Conservation (phyloP, 768 basidiomycete species). For the Rhodosporidiobolus sp. region DNA sequence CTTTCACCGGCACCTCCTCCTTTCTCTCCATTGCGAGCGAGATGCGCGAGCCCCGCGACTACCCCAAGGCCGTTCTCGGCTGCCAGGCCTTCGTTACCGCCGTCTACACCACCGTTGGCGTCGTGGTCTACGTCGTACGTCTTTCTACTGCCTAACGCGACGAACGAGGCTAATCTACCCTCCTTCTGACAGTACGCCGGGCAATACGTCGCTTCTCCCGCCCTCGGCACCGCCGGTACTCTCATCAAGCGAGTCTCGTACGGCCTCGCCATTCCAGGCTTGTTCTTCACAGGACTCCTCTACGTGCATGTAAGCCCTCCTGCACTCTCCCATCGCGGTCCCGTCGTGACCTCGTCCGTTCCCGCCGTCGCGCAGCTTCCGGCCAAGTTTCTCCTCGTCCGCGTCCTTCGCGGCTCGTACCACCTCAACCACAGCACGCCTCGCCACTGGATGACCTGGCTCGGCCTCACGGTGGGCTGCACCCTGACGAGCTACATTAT, state of each 20-base stretch:
- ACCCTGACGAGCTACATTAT: constrained; percentile 35
- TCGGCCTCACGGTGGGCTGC: constrained; percentile 5
- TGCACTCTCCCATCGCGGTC: not conserved
- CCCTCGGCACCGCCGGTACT: constrained; percentile 45
- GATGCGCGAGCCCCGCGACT: constrained; percentile 46
- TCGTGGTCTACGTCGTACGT: constrained; percentile 46
- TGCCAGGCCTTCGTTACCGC: constrained; percentile 42
- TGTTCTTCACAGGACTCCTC: constrained; percentile 18
- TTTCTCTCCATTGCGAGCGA: too few species aligned
- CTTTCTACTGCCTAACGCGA: too few species aligned
- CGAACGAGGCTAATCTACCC: too few species aligned
- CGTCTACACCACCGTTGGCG: constrained; percentile 41
- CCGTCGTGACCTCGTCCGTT: fast-evolving
- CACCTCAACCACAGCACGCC: constrained; percentile 32
- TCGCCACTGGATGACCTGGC: constrained; percentile 37
- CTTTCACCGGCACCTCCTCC: too few species aligned
- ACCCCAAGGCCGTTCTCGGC: constrained; percentile 44
- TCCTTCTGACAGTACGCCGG: too few species aligned
- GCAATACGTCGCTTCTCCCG: constrained; percentile 42
- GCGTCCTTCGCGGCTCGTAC: constrained; percentile 29
- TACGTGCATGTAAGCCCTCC: not conserved
- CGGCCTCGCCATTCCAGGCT: constrained; percentile 40
- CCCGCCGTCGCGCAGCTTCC: constrained; percentile 21
- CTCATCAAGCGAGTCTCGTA: constrained; percentile 39
- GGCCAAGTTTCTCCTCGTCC: constrained; percentile 42